Base-by-base conservation (phyloP, 768 basidiomycete species). In the Hygrocybe punicea region DNA sequence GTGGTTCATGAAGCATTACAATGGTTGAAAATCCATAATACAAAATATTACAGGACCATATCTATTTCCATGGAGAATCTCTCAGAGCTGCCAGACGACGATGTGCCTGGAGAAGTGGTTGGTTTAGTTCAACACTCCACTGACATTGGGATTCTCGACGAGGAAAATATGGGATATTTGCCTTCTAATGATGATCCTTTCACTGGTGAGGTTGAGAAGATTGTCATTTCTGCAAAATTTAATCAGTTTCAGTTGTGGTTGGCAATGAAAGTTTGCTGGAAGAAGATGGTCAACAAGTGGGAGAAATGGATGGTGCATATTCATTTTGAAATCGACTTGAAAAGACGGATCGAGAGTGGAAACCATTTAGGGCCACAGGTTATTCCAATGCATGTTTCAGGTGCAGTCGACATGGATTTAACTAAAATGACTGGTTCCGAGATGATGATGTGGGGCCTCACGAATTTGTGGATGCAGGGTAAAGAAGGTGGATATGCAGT, bases 11-110 rank as follows among this genome's bases (percentile, higher is more conserved):
- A 67, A 1, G 71, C 69, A 0, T 55, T 78, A 0, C n/a, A 58
- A 0, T 76, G 74, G 72, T 49, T 75, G 45, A 71, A 71, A 50
- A n/a, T 0, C 0, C 57, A 75, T 59, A 74, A 74, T 46, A 49
- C 55, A 0, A 11, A 67, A 24, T 54, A 44, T 2, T 74, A 73
- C 47, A 4, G 24, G 17, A 58, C 62, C 17, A 67, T 69, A 42
- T 46, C 42, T 0, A 67, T 68, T 19, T 65, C 56, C 34, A 51
- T 54, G 3, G 61, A 55, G 34, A 45, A 55, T 0, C 37, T 78
- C 6, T 6, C 16, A 0, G 23, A 42, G 6, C 55, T 76, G 0
- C 75, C 76, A 0, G 66, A 66, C 17, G 62, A 74, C 44, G 68
- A 56, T 0, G 60, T 78, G 0, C 76, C 75, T 1, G 23, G 57